phyloP scores from a whole-genome alignment of 257 asterid species.

The Solanum piurae region DNA sequence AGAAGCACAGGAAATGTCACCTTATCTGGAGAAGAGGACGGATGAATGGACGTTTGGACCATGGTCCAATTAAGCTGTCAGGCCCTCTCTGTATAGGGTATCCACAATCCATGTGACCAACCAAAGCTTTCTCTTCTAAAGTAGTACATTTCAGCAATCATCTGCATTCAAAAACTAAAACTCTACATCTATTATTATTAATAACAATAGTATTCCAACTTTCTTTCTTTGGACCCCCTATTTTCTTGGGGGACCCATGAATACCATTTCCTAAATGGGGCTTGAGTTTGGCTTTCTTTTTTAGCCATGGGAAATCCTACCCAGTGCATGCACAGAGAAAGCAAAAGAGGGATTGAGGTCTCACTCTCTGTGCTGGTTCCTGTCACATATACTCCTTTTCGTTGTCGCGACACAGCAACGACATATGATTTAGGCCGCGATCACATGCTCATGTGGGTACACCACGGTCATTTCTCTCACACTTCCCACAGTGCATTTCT shows the following conservation, averaged over 20 bases:
- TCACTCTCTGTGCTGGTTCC: neutral
- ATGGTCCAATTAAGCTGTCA: slow-evolving; percentile 30
- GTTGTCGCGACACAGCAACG: neutral
- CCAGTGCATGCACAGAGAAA: slow-evolving; percentile 2
- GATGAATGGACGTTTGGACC: slow-evolving; percentile 13
- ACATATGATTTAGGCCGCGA: neutral
- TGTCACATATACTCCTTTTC: neutral
- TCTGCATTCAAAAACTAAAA: slow-evolving; percentile 5
- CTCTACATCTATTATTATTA: neutral
- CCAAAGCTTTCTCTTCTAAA: slow-evolving; percentile 5
- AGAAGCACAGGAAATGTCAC: slow-evolving; percentile 20
- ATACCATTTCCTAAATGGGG: neutral
- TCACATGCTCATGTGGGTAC: slow-evolving; percentile 7
- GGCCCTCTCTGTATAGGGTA: slow-evolving; percentile 14
- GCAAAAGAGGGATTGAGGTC: neutral
- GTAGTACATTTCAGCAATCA: slow-evolving; percentile 8
- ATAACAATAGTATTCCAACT: neutral
- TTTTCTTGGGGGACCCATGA: neutral
- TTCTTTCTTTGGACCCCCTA: neutral
- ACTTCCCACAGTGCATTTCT: neutral
- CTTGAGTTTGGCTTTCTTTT: neutral
- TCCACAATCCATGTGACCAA: slow-evolving; percentile 29
- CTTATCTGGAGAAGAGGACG: slow-evolving; percentile 29
- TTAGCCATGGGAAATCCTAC: slow-evolving; percentile 12
- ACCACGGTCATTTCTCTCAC: neutral